These are phyloP conservation scores for Auriscalpium orientale DNA, from an alignment of 768 basidiomycete genomes.

Conservation along the genomic window DNA sequence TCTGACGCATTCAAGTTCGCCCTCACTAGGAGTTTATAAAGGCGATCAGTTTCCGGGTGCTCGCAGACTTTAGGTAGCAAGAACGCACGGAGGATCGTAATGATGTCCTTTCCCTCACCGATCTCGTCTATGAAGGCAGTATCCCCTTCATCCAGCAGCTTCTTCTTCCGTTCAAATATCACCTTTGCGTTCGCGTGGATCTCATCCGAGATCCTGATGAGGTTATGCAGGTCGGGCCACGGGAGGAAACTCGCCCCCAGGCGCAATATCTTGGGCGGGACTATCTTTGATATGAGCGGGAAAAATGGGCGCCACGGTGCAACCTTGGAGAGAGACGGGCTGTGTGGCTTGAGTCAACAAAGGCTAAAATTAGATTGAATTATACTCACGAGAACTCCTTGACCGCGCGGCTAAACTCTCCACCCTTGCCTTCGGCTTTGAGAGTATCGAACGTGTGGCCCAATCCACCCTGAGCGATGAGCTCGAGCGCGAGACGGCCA, in stretches of 20 bases:
- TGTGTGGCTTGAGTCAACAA: background rate
- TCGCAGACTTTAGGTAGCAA: background rate
- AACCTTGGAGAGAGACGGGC: background rate
- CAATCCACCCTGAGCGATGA: background rate
- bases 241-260: background rate
- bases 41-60: background rate
- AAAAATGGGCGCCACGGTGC: background rate
- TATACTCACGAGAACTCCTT: background rate
- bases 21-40: conserved; percentile 13
- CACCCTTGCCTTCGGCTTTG: background rate
- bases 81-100: conserved; percentile 20
- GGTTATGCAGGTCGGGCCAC: background rate
- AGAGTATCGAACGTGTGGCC: background rate
- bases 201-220: background rate
- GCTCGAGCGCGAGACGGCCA: background rate
- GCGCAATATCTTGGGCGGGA: background rate
- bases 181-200: background rate
- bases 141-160: conserved; percentile 12
- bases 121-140: conserved; percentile 14
- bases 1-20: conserved; percentile 14
- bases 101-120: conserved; percentile 23
- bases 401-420: background rate
- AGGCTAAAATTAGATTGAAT: background rate
- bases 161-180: background rate
- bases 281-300: background rate